Evolutionary conservation across 2,329 filamentous ascomycete genomes (phyloP).

Genomic region (Colletotrichum orchidophilum): DNA sequence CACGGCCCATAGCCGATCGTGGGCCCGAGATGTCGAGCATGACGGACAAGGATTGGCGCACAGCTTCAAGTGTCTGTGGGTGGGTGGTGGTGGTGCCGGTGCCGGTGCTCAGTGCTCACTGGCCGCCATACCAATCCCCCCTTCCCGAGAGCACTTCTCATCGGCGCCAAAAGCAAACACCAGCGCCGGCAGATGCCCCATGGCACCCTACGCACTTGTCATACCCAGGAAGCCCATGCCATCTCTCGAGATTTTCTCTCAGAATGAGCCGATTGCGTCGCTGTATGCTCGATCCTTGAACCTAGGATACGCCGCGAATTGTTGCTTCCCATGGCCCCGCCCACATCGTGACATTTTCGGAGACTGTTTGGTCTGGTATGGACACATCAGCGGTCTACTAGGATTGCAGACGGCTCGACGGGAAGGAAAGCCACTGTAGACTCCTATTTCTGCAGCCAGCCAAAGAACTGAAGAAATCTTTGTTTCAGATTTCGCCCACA

Average conservation of each 20-base stretch:
- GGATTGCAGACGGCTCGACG: slow-evolving; percentile 12
- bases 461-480: slow-evolving; percentile 22
- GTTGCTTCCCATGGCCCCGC: slow-evolving; percentile 12
- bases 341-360: slow-evolving; percentile 7
- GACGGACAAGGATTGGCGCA: slow-evolving; percentile 28
- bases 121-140: background rate
- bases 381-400: slow-evolving; percentile 8
- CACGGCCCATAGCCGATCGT: slow-evolving; percentile 19
- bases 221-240: slow-evolving; percentile 2
- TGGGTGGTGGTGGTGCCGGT: no score
- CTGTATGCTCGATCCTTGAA: slow-evolving; percentile 14
- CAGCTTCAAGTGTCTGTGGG: slow-evolving; percentile 32
- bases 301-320: slow-evolving; percentile 4
- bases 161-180: slow-evolving; percentile 22
- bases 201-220: slow-evolving; percentile 6
- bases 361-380: slow-evolving; percentile 12
- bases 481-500: slow-evolving; percentile 32
- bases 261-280: background rate
- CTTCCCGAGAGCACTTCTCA: background rate
- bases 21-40: slow-evolving; percentile 25
- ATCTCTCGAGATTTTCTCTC: background rate
- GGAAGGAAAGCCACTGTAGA: slow-evolving; percentile 27
- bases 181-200: slow-evolving; percentile 14
- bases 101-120: slow-evolving; percentile 15
- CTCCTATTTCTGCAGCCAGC: slow-evolving; percentile 27